Base-by-base conservation (phyloP, 2,329 filamentous ascomycete species). In the Cryphonectria parasitica region DNA sequence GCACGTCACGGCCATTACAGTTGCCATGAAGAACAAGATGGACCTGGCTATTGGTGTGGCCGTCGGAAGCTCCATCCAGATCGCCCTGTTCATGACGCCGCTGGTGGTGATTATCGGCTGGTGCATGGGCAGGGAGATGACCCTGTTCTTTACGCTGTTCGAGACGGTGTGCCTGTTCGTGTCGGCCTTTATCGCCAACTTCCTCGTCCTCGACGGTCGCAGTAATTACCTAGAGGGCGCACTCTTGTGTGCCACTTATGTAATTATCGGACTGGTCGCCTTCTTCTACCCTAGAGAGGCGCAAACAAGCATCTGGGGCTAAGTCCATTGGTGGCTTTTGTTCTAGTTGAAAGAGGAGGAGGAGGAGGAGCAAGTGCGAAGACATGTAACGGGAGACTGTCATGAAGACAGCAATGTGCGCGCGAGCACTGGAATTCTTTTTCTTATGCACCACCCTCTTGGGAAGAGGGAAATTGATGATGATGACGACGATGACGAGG, bases 81-180 rank as follows among this genome's bases (percentile, higher is more conserved):
- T 93, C 77, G 88, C 90, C 17, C 83, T 93, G 13, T 91, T 92
- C 77, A 85, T 92, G 68, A 92, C 90, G 4, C 91, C 91, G 0
- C 82, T 92, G 28, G 86, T 92, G 45, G 90, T 93, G 49, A 88
- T 92, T 39, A 82, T 92, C 31, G 91, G 90, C n/a, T 93, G 91
- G 91, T 86, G 85, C 72, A 86, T 92, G 79, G 81, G 85, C 72
- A 87, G 86, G 71, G 84, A 90, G n/a, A 92, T 93, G 90, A 88
- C 91, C 41, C 85, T 97, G 45, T 94, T 95, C 83, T 97, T 97
- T 80, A 93, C 93, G 72, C 86, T 94, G 65, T 97, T 97, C 80
- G 93, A 97, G 86, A 97, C 93, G 0, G 92, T 96, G 28, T 93
- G 91, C 69, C 87, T 97, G 76, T 97, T 97, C 80, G 89, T 95